Conservation (phyloP, 2,329 filamentous ascomycete species). For the Nemania sp. region DNA sequence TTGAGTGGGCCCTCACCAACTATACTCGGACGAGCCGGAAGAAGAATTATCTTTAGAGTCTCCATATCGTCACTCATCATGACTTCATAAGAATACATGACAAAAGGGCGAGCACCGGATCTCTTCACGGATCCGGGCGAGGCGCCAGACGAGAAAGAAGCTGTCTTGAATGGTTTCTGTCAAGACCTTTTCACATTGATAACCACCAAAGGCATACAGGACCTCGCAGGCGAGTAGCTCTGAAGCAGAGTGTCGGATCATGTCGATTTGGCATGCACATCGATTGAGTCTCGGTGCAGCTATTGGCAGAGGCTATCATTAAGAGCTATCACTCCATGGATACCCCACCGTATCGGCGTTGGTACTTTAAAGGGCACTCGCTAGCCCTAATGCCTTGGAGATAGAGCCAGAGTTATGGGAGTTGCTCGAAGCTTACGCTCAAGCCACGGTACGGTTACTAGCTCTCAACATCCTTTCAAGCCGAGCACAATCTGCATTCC, state of each 20-base stretch:
- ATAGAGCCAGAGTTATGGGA: not conserved
- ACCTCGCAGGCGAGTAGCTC: constrained; percentile 37
- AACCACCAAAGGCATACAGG: constrained; percentile 35
- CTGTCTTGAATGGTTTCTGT: constrained; percentile 29
- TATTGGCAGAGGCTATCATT: not conserved
- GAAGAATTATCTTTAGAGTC: constrained; percentile 87
- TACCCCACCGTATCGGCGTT: not conserved
- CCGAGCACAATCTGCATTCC: not conserved
- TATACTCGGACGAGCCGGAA: constrained; percentile 94
- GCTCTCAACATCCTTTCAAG: not conserved
- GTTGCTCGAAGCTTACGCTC: not conserved
- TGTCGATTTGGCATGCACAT: constrained; percentile 14
- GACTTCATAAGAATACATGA: constrained; percentile 42
- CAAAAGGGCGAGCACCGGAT: constrained; percentile 40
- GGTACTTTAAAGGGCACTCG: not conserved
- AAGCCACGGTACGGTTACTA: not conserved
- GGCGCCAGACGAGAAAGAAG: constrained; percentile 44
- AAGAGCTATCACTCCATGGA: not conserved
- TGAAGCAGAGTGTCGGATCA: constrained; percentile 24
- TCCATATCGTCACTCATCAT: not conserved
- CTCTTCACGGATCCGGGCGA: constrained; percentile 41
- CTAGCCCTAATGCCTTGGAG: not conserved
- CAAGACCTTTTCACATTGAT: constrained; percentile 30
- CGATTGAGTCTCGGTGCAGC: not conserved
- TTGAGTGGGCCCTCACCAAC: constrained; percentile 96